Evolutionary conservation across 768 basidiomycete genomes (phyloP).

Genomic region (Agrocybe pediades): DNA sequence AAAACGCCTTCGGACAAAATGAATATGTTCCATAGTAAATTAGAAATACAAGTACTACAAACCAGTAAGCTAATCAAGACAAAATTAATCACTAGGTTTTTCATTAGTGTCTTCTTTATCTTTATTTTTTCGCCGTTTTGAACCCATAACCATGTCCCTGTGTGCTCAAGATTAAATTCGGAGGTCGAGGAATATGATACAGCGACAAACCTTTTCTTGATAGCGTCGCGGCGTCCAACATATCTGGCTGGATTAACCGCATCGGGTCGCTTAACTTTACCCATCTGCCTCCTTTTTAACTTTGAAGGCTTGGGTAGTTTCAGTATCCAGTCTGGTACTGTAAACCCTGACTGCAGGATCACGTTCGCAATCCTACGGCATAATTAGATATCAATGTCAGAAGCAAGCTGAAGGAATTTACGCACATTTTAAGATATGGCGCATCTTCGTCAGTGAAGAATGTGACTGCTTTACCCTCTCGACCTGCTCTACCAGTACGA

Average conservation of each 20-base stretch:
- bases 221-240: constrained; percentile 68
- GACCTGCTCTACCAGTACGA: constrained; percentile 92
- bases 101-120: constrained; percentile 29
- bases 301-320: constrained; percentile 93
- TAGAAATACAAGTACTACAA: neutral
- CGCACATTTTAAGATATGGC: constrained; percentile 87
- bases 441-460: constrained; percentile 96
- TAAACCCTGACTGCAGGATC: constrained; percentile 88
- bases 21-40: neutral
- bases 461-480: constrained; percentile 90
- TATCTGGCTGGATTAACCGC: constrained; percentile 69
- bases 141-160: constrained; percentile 81
- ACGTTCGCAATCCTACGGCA: constrained; percentile 86
- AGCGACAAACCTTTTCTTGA: constrained; percentile 64
- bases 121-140: constrained; percentile 55
- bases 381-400: constrained; percentile 5
- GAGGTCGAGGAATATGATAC: neutral
- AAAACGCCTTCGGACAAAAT: constrained; percentile 43
- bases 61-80: neutral
- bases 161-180: constrained; percentile 6
- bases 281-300: constrained; percentile 83
- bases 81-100: neutral
- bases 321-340: constrained; percentile 94
- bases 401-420: constrained; percentile 1
- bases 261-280: constrained; percentile 80